These are phyloP conservation scores for Pseudonitzschia multistriata DNA, from an alignment of 108 stramenopile genomes.

Conservation along the genomic window DNA sequence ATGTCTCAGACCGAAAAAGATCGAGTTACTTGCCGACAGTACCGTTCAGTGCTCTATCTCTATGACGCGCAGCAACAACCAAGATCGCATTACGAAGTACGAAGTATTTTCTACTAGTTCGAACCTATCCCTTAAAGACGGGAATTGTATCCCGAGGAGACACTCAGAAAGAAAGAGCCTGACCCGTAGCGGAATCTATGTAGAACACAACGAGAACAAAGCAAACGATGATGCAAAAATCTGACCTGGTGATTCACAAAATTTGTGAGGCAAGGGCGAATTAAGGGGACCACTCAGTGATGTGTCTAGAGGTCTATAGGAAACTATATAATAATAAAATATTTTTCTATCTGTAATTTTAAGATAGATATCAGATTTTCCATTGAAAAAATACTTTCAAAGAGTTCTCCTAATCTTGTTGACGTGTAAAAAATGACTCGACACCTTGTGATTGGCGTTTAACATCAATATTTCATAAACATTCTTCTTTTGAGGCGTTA, in stretches of 20 bases:
- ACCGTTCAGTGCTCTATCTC: too few relatives aligned
- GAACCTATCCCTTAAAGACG: neutral
- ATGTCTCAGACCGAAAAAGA: too few relatives aligned
- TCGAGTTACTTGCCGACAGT: too few relatives aligned
- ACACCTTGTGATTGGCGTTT: too few relatives aligned
- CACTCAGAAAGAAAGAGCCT: conserved; percentile 6
- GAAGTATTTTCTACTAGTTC: too few relatives aligned
- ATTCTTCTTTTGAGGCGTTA: conserved; percentile 11
- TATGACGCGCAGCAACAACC: too few relatives aligned
- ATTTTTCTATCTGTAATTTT: too few relatives aligned
- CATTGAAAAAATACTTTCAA: neutral
- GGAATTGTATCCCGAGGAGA: neutral
- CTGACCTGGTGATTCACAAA: conserved; percentile 1
- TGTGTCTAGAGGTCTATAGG: neutral
- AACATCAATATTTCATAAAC: neutral
- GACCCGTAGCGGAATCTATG: too few relatives aligned
- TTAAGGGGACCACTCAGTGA: conserved; percentile 1
- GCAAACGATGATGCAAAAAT: conserved; percentile 14
- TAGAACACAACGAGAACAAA: too few relatives aligned
- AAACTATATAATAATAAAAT: neutral
- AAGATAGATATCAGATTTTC: too few relatives aligned
- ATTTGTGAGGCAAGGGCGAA: conserved; percentile 6
- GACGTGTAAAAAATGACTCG: conserved; percentile 5
- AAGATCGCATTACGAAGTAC: neutral
- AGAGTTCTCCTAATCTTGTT: neutral